Conservation (phyloP, 495 filamentous ascomycete species). For the Articulospora tetracladia region DNA sequence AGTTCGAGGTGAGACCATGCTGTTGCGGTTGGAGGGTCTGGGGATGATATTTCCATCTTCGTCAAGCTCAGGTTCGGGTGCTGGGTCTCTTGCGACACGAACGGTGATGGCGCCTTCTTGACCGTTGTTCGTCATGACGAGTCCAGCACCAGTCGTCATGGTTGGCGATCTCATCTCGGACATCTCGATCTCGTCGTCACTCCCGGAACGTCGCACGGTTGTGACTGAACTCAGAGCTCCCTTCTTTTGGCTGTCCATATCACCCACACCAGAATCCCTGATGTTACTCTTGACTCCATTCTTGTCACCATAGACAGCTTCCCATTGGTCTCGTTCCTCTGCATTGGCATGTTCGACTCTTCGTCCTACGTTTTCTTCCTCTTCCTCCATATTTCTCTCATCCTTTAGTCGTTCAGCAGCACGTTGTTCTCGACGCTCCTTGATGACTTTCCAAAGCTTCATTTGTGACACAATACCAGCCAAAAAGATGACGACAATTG, state of each 20-base stretch:
- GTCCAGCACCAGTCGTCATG: constrained; percentile 27
- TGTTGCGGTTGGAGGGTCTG: constrained; percentile 16
- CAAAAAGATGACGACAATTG: constrained; percentile 67
- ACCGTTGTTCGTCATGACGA: constrained; percentile 27
- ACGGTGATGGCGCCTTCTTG: constrained; percentile 32
- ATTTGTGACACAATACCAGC: constrained; percentile 81
- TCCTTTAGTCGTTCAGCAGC: constrained; percentile 52
- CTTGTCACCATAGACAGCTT: constrained; percentile 67
- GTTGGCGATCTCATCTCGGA: constrained; percentile 25
- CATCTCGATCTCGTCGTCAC: constrained; percentile 32
- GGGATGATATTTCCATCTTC: constrained; percentile 19
- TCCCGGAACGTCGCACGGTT: constrained; percentile 25
- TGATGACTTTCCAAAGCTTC: constrained; percentile 83
- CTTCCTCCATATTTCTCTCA: constrained; percentile 55
- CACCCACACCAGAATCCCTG: constrained; percentile 50
- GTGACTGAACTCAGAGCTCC: constrained; percentile 31
- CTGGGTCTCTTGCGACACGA: constrained; percentile 35
- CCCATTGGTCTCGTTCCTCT: constrained; percentile 73
- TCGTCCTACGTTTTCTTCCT: constrained; percentile 66
- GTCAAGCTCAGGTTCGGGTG: constrained; percentile 10
- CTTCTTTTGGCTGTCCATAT: constrained; percentile 49
- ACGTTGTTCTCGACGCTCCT: constrained; percentile 61
- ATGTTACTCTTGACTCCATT: constrained; percentile 28
- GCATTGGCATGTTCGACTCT: constrained; percentile 64
- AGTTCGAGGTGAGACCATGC: constrained; percentile 5